phyloP scores from a whole-genome alignment of 1,284 basidiomycete genomes.

The Anthracocystis walkeri region DNA sequence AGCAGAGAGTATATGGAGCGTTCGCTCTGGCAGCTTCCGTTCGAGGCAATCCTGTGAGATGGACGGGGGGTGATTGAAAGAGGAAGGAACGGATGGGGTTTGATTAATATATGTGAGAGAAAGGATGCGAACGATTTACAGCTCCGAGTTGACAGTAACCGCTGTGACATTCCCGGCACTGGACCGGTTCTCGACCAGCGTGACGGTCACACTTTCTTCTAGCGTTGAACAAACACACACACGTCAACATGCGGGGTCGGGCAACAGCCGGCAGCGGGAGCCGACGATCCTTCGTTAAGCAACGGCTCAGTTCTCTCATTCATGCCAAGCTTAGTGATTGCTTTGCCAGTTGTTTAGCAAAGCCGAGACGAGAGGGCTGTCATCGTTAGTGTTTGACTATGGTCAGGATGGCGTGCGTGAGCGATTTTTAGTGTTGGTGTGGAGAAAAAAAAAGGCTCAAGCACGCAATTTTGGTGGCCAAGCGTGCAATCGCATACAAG shows the following conservation, averaged over 20 bases:
- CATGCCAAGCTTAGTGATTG: not conserved
- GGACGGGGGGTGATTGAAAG: no score
- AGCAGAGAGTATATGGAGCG: not conserved
- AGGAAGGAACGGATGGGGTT: no score
- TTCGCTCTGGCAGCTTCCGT: not conserved
- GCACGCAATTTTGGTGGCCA: conserved; percentile 26
- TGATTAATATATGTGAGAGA: no score
- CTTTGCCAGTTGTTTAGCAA: not conserved
- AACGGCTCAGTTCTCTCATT: not conserved
- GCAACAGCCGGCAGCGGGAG: not conserved
- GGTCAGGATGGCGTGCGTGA: conserved; percentile 8
- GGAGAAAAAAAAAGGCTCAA: conserved; percentile 14
- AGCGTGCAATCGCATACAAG: conserved; percentile 14
- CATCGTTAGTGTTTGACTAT: not conserved
- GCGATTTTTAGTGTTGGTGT: conserved; percentile 8
- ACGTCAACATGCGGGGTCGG: not conserved
- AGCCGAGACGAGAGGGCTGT: conserved; percentile 1
- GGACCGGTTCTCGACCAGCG: no score
- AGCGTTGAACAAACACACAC: no score
- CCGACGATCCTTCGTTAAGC: conserved; percentile 5
- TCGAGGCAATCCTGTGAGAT: not conserved
- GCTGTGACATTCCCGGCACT: no score
- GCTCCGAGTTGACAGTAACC: no score
- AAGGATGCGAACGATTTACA: no score
- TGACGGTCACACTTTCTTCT: no score